A percentile compares a stretch with the other conserved stretches of the same genome.
These are phyloP conservation scores for Tilletia setariae DNA, from an alignment of 1,284 basidiomycete species.

Conservation along the genomic window DNA sequence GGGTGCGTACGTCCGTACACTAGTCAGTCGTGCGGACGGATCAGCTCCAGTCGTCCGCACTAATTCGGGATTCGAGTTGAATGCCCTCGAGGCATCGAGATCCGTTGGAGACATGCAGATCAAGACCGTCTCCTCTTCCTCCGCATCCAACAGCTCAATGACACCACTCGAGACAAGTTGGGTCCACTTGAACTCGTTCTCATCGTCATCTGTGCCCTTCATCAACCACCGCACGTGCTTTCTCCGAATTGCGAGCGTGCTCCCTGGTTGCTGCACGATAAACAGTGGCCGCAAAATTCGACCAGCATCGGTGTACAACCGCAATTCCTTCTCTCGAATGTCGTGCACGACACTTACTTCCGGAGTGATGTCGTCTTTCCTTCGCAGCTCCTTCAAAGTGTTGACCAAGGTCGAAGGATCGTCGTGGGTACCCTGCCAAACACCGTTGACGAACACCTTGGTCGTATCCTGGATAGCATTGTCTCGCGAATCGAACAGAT, in stretches of 20 bases:
- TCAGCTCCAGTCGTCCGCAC: conserved; percentile 68
- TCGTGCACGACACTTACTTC: conserved; percentile 97
- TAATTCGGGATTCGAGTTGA: conserved; percentile 60
- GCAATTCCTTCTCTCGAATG: conserved; percentile 89
- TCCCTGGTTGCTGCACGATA: conserved; percentile 80
- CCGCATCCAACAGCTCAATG: conserved; percentile 92
- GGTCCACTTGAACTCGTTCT: conserved; percentile 68
- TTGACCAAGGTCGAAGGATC: conserved; percentile 83
- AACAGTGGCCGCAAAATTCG: conserved; percentile 94
- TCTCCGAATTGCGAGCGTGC: conserved; percentile 71
- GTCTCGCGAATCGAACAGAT: conserved; percentile 46
- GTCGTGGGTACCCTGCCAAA: conserved; percentile 99
- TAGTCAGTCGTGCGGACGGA: conserved; percentile 75
- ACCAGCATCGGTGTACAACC: conserved; percentile 93
- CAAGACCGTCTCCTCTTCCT: conserved; percentile 99
- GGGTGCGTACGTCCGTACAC: conserved; percentile 42
- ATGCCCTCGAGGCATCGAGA: conserved; percentile 65
- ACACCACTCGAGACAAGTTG: conserved; percentile 81
- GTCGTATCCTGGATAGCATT: conserved; percentile 59
- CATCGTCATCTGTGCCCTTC: conserved; percentile 42
- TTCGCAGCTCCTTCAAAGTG: conserved; percentile 84
- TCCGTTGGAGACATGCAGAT: conserved; percentile 98
- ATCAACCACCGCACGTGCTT: conserved; percentile 75
- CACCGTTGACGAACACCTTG: conserved; percentile 98
- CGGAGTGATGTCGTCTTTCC: conserved; percentile 91